A percentile compares a stretch with the other conserved stretches of the same genome.
Conservation (phyloP, 1,139 yeast species). For the Spathaspora sp. region DNA sequence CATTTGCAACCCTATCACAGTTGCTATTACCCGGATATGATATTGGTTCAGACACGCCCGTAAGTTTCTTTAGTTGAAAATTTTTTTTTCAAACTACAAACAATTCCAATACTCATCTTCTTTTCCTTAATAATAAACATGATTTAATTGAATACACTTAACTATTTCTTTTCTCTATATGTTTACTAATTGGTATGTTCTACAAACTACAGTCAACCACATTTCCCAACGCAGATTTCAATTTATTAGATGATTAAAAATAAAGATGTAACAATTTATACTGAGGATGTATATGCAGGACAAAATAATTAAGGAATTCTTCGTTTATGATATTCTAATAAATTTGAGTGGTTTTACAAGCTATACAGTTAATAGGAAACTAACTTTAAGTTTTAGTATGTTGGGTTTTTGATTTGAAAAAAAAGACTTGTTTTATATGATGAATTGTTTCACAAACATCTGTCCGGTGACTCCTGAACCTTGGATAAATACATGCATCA, state of each 20-base stretch:
- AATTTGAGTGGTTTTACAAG: not conserved
- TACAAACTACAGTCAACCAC: not conserved
- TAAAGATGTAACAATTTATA: slow-evolving; percentile 17
- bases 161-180: not conserved
- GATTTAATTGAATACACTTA: not conserved
- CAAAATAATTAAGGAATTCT: slow-evolving; percentile 58
- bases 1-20: not conserved
- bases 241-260: slow-evolving; percentile 14
- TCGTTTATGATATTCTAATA: slow-evolving; percentile 54
- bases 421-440: slow-evolving; percentile 10
- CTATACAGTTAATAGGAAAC: slow-evolving; percentile 5
- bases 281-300: slow-evolving; percentile 73
- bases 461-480: slow-evolving; percentile 68
- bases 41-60: not conserved
- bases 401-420: not conserved
- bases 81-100: too few species aligned
- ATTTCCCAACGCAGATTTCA: not conserved
- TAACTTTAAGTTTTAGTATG: slow-evolving; percentile 11
- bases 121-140: not conserved
- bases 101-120: not conserved
- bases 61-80: too few species aligned
- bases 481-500: slow-evolving; percentile 81
- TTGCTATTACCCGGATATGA: slow-evolving; percentile 1
- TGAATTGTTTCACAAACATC: slow-evolving; percentile 35
- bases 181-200: slow-evolving; percentile 1